phyloP scores from a whole-genome alignment of 768 basidiomycete species.

The Collybia mongolica region DNA sequence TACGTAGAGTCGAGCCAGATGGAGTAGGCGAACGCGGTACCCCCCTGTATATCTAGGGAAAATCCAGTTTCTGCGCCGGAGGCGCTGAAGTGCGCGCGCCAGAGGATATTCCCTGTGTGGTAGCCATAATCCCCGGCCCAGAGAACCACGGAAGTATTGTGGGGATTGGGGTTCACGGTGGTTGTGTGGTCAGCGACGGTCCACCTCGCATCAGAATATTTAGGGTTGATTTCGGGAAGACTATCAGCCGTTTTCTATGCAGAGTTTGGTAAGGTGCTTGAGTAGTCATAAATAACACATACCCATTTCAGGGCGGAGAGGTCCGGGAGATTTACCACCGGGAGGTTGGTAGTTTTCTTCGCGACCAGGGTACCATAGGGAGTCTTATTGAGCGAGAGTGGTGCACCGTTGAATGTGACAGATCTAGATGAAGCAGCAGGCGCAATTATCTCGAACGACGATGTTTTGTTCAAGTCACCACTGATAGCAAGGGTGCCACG shows the following conservation, averaged over 20 bases:
- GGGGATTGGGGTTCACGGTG: slow-evolving; percentile 38
- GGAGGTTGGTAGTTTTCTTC: slow-evolving; percentile 26
- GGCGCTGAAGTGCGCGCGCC: slow-evolving; percentile 50
- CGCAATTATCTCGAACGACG: slow-evolving; percentile 46
- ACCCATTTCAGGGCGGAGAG: slow-evolving; percentile 37
- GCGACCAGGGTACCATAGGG: slow-evolving; percentile 40
- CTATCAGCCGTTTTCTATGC: slow-evolving; percentile 40
- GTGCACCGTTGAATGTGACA: slow-evolving; percentile 42
- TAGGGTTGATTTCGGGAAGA: slow-evolving; percentile 37
- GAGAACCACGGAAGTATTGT: slow-evolving; percentile 39
- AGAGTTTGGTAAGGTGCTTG: neutral
- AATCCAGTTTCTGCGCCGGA: slow-evolving; percentile 45
- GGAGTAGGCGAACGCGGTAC: slow-evolving; percentile 47
- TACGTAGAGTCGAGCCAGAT: slow-evolving; percentile 48
- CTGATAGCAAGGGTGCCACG: slow-evolving; percentile 37
- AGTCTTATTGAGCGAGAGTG: slow-evolving; percentile 31
- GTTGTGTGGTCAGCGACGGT: slow-evolving; percentile 38
- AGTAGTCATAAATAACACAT: slow-evolving; percentile 4
- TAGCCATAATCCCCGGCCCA: slow-evolving; percentile 50
- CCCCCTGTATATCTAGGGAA: slow-evolving; percentile 38
- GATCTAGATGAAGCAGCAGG: slow-evolving; percentile 35
- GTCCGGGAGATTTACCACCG: slow-evolving; percentile 31
- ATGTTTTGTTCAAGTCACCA: slow-evolving; percentile 43
- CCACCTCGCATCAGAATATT: slow-evolving; percentile 43
- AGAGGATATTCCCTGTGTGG: slow-evolving; percentile 51